These are phyloP conservation scores for Naganishia vaughanmartiniae DNA, from an alignment of 768 basidiomycete species.

Conservation along the genomic window DNA sequence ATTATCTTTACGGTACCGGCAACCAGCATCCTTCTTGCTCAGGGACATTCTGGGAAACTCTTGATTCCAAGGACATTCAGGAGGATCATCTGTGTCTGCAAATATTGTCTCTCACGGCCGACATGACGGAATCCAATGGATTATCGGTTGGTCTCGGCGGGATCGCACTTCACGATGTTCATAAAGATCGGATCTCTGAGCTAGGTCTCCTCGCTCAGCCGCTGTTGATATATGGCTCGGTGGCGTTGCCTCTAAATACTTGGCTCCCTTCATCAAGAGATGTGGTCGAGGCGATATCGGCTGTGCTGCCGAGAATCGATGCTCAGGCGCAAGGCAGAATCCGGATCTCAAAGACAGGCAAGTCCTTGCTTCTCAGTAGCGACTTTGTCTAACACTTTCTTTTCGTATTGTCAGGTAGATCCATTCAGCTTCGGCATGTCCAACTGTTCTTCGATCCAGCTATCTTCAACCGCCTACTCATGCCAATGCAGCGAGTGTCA, in stretches of 20 bases:
- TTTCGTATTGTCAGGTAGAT: constrained; percentile 10
- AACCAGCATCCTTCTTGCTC: not conserved
- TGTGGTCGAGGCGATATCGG: not conserved
- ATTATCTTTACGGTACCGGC: not conserved
- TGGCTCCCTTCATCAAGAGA: constrained; percentile 1
- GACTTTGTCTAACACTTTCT: constrained; percentile 23
- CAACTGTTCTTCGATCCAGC: constrained; percentile 24
- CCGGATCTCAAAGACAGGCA: not conserved
- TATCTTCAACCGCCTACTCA: constrained; percentile 19
- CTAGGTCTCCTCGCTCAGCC: not conserved
- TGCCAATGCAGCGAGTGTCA: not conserved
- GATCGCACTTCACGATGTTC: not conserved
- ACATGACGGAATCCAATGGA: not conserved
- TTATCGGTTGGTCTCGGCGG: not conserved
- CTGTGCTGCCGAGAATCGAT: not conserved
- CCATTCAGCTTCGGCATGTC: constrained; percentile 1
- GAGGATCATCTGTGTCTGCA: not conserved
- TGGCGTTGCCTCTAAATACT: not conserved
- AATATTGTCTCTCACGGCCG: not conserved
- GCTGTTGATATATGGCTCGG: not conserved
- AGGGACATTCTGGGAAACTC: not conserved
- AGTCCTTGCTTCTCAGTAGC: not conserved
- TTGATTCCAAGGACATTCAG: not conserved
- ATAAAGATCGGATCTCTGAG: not conserved
- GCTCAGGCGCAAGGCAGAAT: not conserved